Conservation (phyloP, 2,329 filamentous ascomycete species). For the Aspergillus fructus region DNA sequence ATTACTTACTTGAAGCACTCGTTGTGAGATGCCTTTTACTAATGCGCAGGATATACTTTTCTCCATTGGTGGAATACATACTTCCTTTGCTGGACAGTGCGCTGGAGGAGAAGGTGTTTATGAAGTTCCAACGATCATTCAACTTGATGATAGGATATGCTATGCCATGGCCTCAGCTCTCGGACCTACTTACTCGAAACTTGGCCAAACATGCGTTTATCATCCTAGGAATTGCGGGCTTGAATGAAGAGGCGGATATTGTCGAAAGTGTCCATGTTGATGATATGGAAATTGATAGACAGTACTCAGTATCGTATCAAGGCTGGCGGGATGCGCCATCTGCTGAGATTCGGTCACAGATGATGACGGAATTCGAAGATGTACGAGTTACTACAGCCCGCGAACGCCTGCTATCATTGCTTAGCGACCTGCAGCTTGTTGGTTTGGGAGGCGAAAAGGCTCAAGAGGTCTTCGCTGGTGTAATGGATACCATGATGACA, state of each 20-base stretch:
- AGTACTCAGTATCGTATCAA: conserved; percentile 38
- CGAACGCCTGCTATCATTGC: conserved; percentile 37
- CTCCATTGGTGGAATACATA: conserved; percentile 35
- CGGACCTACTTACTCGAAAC: conserved; percentile 44
- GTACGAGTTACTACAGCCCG: conserved; percentile 30
- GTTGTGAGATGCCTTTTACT: conserved; percentile 37
- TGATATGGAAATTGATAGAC: conserved; percentile 39
- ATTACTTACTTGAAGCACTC: conserved; percentile 26
- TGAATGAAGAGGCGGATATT: conserved; percentile 22
- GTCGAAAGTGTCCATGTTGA: conserved; percentile 24
- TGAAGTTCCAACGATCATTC: conserved; percentile 43
- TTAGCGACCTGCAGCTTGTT: conserved; percentile 50
- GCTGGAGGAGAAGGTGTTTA: conserved; percentile 30
- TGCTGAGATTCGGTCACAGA: conserved; percentile 24
- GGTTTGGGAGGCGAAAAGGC: conserved; percentile 56
- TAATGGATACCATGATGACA: conserved; percentile 58
- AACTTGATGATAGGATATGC: conserved; percentile 51
- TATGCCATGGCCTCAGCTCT: conserved; percentile 42
- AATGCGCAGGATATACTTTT: conserved; percentile 38
- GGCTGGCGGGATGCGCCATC: conserved; percentile 37
- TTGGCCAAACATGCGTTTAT: conserved; percentile 45
- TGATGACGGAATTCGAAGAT: conserved; percentile 36
- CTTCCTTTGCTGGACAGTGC: conserved; percentile 26
- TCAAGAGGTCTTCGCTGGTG: conserved; percentile 58
- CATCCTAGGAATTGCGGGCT: conserved; percentile 41